Evolutionary conservation across 2,329 filamentous ascomycete species (phyloP).

Genomic region (Microdochium paspali): DNA sequence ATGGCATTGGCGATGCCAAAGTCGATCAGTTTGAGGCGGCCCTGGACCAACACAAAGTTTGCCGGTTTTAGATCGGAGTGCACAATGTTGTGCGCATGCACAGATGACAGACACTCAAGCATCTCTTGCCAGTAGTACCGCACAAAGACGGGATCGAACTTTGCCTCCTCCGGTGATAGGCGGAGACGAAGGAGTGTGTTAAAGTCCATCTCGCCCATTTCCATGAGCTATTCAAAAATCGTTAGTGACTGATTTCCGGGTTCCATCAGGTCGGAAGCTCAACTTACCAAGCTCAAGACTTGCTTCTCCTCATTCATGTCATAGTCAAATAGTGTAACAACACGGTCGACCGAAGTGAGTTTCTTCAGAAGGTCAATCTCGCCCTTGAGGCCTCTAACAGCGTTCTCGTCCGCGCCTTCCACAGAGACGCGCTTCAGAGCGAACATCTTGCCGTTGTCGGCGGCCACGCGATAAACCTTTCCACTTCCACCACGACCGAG

Average conservation of each 20-base stretch:
- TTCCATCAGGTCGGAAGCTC: background rate
- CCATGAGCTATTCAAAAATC: slow-evolving; percentile 62
- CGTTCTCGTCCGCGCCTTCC: slow-evolving; percentile 77
- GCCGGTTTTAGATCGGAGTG: slow-evolving; percentile 96
- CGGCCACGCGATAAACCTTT: slow-evolving; percentile 92
- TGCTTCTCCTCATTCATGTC: slow-evolving; percentile 92
- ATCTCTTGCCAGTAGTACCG: slow-evolving; percentile 99
- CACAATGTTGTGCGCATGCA: slow-evolving; percentile 85
- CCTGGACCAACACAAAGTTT: slow-evolving; percentile 90
- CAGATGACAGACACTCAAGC: slow-evolving; percentile 86
- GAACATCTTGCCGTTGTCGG: slow-evolving; percentile 92
- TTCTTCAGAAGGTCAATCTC: slow-evolving; percentile 88
- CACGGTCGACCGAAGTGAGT: slow-evolving; percentile 75
- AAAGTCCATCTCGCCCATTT: slow-evolving; percentile 90
- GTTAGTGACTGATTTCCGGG: background rate
- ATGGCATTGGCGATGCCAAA: slow-evolving; percentile 98
- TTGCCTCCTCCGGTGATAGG: slow-evolving; percentile 61
- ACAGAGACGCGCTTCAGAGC: slow-evolving; percentile 88
- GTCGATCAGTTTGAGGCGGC: slow-evolving; percentile 89
- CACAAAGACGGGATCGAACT: slow-evolving; percentile 81
- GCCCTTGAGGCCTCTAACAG: slow-evolving; percentile 81
- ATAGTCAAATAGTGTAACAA: slow-evolving; percentile 84
- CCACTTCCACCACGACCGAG: slow-evolving; percentile 88
- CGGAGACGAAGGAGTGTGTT: slow-evolving; percentile 73
- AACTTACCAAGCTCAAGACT: slow-evolving; percentile 69